Base-by-base conservation (phyloP, 768 basidiomycete species). In the Lactifluus echinatus region DNA sequence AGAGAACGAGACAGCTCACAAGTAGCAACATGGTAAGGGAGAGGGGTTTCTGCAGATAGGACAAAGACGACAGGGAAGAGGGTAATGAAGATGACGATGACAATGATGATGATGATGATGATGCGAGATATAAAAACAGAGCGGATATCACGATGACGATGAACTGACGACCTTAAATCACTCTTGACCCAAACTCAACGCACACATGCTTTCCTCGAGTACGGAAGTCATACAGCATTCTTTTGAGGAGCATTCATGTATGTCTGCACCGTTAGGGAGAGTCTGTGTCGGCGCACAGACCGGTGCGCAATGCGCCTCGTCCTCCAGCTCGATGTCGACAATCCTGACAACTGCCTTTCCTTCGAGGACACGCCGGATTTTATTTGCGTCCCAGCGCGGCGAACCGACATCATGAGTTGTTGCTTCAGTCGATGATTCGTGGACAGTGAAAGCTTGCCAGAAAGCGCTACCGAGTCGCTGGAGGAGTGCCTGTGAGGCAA, bases 391-490 rank as follows among this genome's bases (percentile, higher is more conserved):
- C 80, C 49, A 64, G 58, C 59, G 23, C 17, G 55, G 51, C 42
- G 40, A 39, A 43, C 33, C 24, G 39, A 24, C 49, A 34, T 48
- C 43, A 14, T 61, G 49, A 71, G 66, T 26, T 68, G 57, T 0
- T 68, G 57, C 0, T 63, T 56, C 10, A 66, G n/a, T 47, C 24
- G 37, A 29, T 40, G 50, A 14, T 2, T 71, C 64, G 14, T 65
- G 64, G 3, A 83, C 84, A n/a, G 84, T 77, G 71, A 93, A 93
- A n/a, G 92, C 92, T 60, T 92, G 89, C 85, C 89, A 89, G 73
- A 93, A 93, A 45, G 90, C 88, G n/a, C 73, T 68, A 4, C 86
- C 83, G 28, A 93, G 76, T 64, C 82, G 84, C 66, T 74, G 72
- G 49, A 89, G 64, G 24, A 94, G 71, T 0, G 91, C 90, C 72